Evolutionary conservation across 148 eudicot genomes (phyloP), one percentile per base, ranked within the genome.

Genomic region (Nyssa sinensis): DNA sequence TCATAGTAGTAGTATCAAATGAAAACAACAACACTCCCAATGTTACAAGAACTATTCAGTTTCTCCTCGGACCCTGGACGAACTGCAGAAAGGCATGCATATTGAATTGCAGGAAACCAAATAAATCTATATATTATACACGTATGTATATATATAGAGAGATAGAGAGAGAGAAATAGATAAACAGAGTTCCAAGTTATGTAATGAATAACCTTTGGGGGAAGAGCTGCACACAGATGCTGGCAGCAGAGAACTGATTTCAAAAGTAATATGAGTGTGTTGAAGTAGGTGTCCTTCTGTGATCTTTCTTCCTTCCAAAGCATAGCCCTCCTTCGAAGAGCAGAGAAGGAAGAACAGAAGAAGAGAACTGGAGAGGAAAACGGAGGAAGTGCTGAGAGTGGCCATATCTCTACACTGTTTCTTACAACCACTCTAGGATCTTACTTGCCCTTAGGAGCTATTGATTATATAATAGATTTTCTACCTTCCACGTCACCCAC

Each of bases 201-300:
- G 53, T 12, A 32, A 35, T n/a, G n/a, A n/a, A 16, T 35, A 3
- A 74, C 75, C 71, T 67, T 68, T 64, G 71, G 76, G 47, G 37
- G 79, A 70, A n/a, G n/a, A n/a, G 35, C 41, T 77, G 73, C 86
- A 83, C 12, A 33, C 62, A 33, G 83, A 74, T 30, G 78, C 23
- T 19, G 86, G 86, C 14, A 77, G 71, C 23, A 83, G 73, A 51
- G 86, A 83, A 62, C 55, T 77, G 66, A 73, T 37, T 53, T 83
- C 66, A 66, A 83, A 1, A 0, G 77, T 79, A n/a, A n/a, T n/a
- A 58, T 83, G 83, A 27, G 57, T 17, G 21, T 49, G 57, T 49
- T 55, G 59, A 19, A 21, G 25, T 0, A 11, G 69, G 34, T 72
- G 44, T 44, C 7, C 28, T 70, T 59, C 32, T 41, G n/a, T 44